These are phyloP conservation scores for Blepharisma undulans DNA, from an alignment of 169 alveolate species.

Conservation along the genomic window DNA sequence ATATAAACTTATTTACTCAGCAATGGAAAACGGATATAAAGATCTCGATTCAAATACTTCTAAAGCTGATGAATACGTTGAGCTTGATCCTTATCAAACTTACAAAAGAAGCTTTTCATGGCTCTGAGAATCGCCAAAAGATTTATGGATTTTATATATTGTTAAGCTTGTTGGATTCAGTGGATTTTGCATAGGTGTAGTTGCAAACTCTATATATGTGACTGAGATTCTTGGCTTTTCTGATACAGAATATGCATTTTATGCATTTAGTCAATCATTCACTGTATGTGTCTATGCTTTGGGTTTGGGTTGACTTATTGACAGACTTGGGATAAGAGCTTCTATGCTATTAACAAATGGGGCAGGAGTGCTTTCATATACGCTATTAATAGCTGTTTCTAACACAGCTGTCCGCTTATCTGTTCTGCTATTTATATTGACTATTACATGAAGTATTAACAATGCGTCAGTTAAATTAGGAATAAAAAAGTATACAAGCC, in stretches of 20 bases:
- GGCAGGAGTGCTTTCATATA: not conserved
- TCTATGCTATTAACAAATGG: not conserved
- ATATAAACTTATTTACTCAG: not conserved
- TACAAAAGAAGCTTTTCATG: not conserved
- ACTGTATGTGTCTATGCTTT: not conserved
- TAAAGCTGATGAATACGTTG: not conserved
- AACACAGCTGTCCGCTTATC: not conserved
- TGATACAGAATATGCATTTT: not conserved
- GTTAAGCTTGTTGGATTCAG: not conserved
- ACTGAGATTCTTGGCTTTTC: not conserved
- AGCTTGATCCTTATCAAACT: not conserved
- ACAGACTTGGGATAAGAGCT: not conserved
- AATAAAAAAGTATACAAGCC: not conserved
- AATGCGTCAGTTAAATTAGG: not conserved
- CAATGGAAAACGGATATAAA: not conserved
- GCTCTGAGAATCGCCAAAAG: conserved; percentile 5
- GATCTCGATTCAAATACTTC: not conserved
- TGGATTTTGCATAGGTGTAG: not conserved
- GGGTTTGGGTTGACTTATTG: not conserved
- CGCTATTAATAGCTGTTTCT: not conserved
- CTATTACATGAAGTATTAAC: not conserved
- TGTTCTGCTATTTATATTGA: not conserved
- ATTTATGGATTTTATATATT: not conserved
- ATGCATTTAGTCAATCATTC: not conserved
- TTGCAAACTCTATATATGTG: not conserved